A percentile compares a stretch with the other conserved stretches of the same genome.
Conservation (phyloP, 441 rosid species). For the Flueggea neowawraea region DNA sequence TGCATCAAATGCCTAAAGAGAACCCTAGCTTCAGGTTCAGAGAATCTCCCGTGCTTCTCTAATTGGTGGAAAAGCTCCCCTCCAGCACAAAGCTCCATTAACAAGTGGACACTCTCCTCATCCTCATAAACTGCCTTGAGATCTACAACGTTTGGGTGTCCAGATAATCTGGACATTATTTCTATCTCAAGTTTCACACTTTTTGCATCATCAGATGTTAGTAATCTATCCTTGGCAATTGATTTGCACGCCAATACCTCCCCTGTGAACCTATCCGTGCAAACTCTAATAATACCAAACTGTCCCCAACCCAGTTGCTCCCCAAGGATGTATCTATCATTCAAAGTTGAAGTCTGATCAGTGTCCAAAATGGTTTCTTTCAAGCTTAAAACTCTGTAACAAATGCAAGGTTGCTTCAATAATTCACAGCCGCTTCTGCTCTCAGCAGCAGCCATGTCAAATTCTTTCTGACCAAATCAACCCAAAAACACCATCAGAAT, state of each 20-base stretch:
- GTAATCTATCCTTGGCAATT: conserved; percentile 57
- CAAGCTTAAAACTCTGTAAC: conserved; percentile 40
- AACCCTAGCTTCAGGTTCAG: conserved; percentile 52
- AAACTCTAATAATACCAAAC: conserved; percentile 64
- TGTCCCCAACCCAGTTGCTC: conserved; percentile 72
- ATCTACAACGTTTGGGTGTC: conserved; percentile 67
- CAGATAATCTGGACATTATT: conserved; percentile 66
- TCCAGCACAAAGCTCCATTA: conserved; percentile 83
- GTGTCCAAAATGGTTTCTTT: conserved; percentile 46
- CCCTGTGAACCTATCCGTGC: conserved; percentile 56
- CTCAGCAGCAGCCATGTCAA: conserved; percentile 56
- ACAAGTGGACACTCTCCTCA: conserved; percentile 54
- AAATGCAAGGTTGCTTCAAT: conserved; percentile 34
- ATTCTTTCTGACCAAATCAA: conserved; percentile 20
- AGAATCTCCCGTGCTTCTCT: conserved; percentile 55
- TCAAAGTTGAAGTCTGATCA: conserved; percentile 39
- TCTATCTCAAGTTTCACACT: conserved; percentile 73
- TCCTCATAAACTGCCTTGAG: conserved; percentile 76
- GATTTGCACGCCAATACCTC: conserved; percentile 68
- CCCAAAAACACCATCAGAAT: conserved; percentile 11
- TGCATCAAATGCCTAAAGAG: conserved; percentile 64
- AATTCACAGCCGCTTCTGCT: conserved; percentile 28
- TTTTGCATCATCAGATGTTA: conserved; percentile 45
- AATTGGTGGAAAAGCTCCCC: conserved; percentile 64
- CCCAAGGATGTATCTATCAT: conserved; percentile 46